Evolutionary conservation across 2,329 filamentous ascomycete genomes (phyloP), one percentile per base, ranked within the genome.

Genomic region (Lecanicillium sp.): DNA sequence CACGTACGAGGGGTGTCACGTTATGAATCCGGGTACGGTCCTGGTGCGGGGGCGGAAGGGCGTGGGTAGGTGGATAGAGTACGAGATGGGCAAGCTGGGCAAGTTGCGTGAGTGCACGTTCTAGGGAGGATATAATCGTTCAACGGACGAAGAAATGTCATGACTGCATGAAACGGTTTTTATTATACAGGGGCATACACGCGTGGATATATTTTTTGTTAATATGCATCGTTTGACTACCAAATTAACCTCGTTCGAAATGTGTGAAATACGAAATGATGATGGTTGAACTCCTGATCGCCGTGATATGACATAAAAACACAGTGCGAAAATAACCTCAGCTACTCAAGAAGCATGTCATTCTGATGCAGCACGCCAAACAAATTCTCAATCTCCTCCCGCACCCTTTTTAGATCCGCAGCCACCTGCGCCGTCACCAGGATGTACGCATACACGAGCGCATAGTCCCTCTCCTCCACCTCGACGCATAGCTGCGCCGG

Each of bases 1-100:
- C 54, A 95, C 87, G 12, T 97, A 97, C 61, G 91, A 95, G 66
- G 91, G 90, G 0, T 97, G 93, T 61, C 87, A 93, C 68, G 90
- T 96, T 27, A 84, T 98, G 78, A 98, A 98, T 63, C 90, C 93
- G 0, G 89, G 90, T 5, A 75, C 78, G 41, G 66, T 98, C 42
- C 75, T 94, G 20, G 82, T 87, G 0, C 71, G 79, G 0, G 84
- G 83, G 1, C 75, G 83, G 45, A 78, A 81, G 54, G 81, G 83
- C 4, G 79, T 84, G 6, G 86, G 82, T 5, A 77, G 83, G 53
- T 97, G 93, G 91, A 75, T 91, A 1, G 93, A 97, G 69, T 97
- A 91, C 69, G 86, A 87, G 65, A 66, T 87, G 36, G 75, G 80
- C 21, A 76, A 72, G 42, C 73, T 76, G 48, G 86, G 85, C 1